Conservation (phyloP, 148 eudicot genomes). For the Nepenthes mirabilis region DNA sequence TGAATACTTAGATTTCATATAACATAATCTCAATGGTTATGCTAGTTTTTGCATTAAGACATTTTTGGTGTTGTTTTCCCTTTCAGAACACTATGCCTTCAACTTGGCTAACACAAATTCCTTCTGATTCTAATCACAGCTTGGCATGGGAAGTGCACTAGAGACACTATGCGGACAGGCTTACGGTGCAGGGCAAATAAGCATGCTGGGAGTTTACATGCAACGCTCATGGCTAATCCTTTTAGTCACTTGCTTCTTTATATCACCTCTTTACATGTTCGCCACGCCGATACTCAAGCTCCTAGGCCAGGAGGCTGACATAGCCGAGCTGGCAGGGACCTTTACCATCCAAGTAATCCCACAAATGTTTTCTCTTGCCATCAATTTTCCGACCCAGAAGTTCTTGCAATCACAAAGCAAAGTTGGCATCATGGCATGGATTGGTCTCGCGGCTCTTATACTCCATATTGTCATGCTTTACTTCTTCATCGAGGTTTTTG, state of each 20-base stretch:
- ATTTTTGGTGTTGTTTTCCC: neutral
- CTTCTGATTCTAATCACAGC: slow-evolving; percentile 19
- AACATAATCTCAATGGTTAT: too few species aligned
- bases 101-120: neutral
- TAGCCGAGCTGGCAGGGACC: slow-evolving; percentile 59
- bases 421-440: slow-evolving; percentile 65
- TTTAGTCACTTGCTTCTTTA: slow-evolving; percentile 31
- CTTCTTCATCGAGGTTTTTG: slow-evolving; percentile 48
- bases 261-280: slow-evolving; percentile 62
- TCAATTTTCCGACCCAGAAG: slow-evolving; percentile 83
- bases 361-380: slow-evolving; percentile 82
- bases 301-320: slow-evolving; percentile 64
- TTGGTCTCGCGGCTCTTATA: slow-evolving; percentile 56
- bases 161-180: slow-evolving; percentile 97
- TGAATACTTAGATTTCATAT: too few species aligned
- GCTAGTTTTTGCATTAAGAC: too few species aligned
- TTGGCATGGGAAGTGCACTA: slow-evolving; percentile 94
- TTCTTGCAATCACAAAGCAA: slow-evolving; percentile 84
- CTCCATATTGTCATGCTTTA: slow-evolving; percentile 40
- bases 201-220: slow-evolving; percentile 88
- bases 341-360: slow-evolving; percentile 69
- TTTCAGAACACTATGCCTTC: neutral
- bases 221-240: slow-evolving; percentile 91
- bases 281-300: slow-evolving; percentile 53
- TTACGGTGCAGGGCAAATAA: slow-evolving; percentile 76